A percentile compares a stretch with the other conserved stretches of the same genome.
phyloP scores from a whole-genome alignment of 306 rosid genomes.

The Crataegus laevigata region DNA sequence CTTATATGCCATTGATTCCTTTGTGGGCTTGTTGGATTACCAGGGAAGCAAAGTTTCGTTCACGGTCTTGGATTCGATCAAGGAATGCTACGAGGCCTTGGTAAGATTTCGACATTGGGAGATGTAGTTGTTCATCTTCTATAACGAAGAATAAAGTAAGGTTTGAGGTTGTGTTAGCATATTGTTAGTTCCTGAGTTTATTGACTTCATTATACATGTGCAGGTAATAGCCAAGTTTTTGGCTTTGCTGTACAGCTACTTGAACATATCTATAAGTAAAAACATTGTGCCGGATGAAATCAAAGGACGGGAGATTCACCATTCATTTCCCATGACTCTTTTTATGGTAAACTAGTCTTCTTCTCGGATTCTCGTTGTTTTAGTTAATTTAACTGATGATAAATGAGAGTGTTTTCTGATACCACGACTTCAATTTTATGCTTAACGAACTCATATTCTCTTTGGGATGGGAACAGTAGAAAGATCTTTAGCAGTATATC shows the following conservation, averaged over 20 bases:
- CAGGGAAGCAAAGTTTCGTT: slow-evolving; percentile 28
- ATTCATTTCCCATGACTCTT: slow-evolving; percentile 26
- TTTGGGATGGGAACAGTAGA: background rate
- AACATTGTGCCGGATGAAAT: slow-evolving; percentile 26
- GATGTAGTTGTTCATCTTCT: background rate
- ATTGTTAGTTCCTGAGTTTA: background rate
- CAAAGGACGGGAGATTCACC: slow-evolving; percentile 32
- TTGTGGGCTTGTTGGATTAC: slow-evolving; percentile 22
- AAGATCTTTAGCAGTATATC: background rate
- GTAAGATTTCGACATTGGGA: slow-evolving; percentile 7
- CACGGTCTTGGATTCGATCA: slow-evolving; percentile 27
- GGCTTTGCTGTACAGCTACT: slow-evolving; percentile 28
- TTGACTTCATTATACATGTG: background rate
- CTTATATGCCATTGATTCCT: slow-evolving; percentile 22
- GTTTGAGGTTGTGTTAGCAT: background rate
- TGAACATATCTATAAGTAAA: slow-evolving; percentile 28
- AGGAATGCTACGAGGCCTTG: slow-evolving; percentile 34
- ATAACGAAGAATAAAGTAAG: no score
- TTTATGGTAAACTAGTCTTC: slow-evolving; percentile 10
- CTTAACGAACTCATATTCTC: background rate
- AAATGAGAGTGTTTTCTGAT: background rate
- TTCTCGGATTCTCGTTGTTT: background rate
- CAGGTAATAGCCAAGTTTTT: slow-evolving; percentile 30
- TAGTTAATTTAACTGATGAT: background rate
- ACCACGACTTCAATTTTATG: background rate